These are phyloP conservation scores for Leishmania braziliensis DNA, from an alignment of 208 protist genomes.

Conservation along the genomic window DNA sequence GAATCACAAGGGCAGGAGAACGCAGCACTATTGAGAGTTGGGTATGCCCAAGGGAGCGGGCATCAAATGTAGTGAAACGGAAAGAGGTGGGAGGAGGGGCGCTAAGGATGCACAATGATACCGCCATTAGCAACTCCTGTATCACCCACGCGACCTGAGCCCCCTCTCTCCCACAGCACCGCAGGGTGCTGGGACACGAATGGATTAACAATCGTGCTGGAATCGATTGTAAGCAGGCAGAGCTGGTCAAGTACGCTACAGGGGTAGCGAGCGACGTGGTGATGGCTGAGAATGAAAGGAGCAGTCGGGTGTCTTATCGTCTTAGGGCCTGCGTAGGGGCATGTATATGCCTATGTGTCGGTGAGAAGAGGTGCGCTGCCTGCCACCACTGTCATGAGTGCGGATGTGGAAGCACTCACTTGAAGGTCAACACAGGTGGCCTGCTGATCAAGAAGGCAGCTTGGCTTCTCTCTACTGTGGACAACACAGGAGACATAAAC, in stretches of 20 bases:
- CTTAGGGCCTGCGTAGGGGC: neutral
- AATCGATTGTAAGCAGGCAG: neutral
- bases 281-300: neutral
- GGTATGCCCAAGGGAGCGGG: neutral
- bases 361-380: neutral
- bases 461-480: neutral
- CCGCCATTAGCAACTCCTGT: neutral
- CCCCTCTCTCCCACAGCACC: neutral
- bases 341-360: neutral
- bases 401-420: no score
- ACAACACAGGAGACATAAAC: neutral
- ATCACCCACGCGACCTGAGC: neutral
- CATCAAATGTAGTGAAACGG: neutral
- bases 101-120: neutral
- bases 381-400: neutral
- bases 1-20: neutral
- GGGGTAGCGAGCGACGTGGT: neutral
- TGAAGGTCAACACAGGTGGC: neutral
- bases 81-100: neutral
- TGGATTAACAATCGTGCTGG: neutral
- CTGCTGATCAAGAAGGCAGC: neutral
- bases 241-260: neutral
- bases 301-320: neutral
- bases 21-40: neutral
- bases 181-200: neutral